Evolutionary conservation across 148 eudicot species (phyloP), one percentile per base, ranked within the genome.

Genomic region (Persicaria tinctoria): DNA sequence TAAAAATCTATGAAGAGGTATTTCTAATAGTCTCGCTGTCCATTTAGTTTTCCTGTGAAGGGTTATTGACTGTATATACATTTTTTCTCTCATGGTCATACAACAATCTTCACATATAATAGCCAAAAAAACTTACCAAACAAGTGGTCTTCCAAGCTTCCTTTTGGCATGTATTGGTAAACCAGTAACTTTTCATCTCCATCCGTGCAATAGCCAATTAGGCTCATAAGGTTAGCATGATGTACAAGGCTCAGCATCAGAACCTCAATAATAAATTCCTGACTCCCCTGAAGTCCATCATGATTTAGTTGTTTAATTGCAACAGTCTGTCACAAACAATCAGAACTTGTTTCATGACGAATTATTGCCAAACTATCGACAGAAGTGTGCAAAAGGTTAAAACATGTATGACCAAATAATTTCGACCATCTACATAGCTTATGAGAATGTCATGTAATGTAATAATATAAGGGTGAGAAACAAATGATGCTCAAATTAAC

Each of bases 211-310:
- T 85, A 85, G 13, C 87, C 87, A 77, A 79, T 82, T 20, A 85
- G 74, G 80, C 81, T 74, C 85, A 85, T 78, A 76, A 85, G 87
- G 73, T 85, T 85, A 8, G 79, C 76, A 74, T 85, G 85, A 74
- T 85, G 81, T 50, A 85, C 79, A 73, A 82, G 85, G 80, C 87
- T 85, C 51, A 85, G 85, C 87, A 85, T 82, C 60, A 85, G 85
- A 77, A 85, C 83, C 83, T 85, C 87, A 32, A 77, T 82, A 8
- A 85, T 80, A 64, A 85, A 85, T 80, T 85, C 88, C 73, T 85
- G 82, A 73, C 80, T 77, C 72, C 88, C 88, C 64, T 85, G 88
- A 13, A 74, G 78, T 3, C 88, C 85, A 56, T 85, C 80, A 63
- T 79, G 86, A 55, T 85, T 83, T 46, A 85, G 76, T 75, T 83